phyloP scores from a whole-genome alignment of 2,329 filamentous ascomycete genomes.

The Ceratocystis colombiana region DNA sequence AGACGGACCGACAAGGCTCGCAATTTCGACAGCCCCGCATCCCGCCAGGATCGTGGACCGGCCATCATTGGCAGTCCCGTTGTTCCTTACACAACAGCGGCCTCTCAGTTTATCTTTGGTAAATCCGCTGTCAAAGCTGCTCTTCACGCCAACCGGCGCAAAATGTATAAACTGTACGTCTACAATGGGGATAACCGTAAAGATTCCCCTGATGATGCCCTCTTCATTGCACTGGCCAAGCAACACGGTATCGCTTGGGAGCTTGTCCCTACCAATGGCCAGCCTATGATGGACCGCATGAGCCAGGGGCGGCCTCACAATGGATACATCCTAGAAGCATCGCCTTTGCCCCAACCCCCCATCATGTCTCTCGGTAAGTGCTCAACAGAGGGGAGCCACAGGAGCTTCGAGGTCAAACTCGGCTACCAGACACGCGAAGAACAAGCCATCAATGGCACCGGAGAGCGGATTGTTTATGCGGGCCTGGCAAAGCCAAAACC shows the following conservation, averaged over 20 bases:
- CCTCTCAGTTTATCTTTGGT: slow-evolving; percentile 87
- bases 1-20: background rate
- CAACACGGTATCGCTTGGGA: slow-evolving; percentile 45
- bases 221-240: slow-evolving; percentile 40
- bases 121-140: slow-evolving; percentile 71
- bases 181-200: slow-evolving; percentile 50
- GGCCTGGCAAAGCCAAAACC: slow-evolving; percentile 42
- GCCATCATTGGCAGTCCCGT: slow-evolving; percentile 22
- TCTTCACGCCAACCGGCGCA: slow-evolving; percentile 53
- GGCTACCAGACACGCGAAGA: slow-evolving; percentile 67
- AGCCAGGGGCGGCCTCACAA: slow-evolving; percentile 78
- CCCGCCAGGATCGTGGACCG: background rate
- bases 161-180: slow-evolving; percentile 77
- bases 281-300: slow-evolving; percentile 71
- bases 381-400: slow-evolving; percentile 36
- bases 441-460: slow-evolving; percentile 54
- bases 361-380: slow-evolving; percentile 48
- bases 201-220: slow-evolving; percentile 38
- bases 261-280: slow-evolving; percentile 49
- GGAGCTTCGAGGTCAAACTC: slow-evolving; percentile 50
- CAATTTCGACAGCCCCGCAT: background rate
- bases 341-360: slow-evolving; percentile 64
- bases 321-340: slow-evolving; percentile 77
- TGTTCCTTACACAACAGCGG: slow-evolving; percentile 59
- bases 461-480: slow-evolving; percentile 17